phyloP scores from a whole-genome alignment of 2,329 filamentous ascomycete species.

The Cordyceps militaris region DNA sequence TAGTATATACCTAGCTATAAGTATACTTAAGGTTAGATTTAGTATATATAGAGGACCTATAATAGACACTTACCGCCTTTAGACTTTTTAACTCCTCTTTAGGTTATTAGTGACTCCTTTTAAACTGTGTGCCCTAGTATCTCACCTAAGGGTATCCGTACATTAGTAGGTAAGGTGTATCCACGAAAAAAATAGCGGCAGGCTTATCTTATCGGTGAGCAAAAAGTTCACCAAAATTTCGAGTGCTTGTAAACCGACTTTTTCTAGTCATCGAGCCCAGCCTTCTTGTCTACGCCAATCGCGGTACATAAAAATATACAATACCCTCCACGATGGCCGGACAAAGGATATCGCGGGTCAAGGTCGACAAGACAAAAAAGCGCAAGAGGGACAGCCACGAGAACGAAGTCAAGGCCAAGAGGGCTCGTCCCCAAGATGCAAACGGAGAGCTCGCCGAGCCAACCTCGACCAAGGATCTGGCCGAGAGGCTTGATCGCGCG shows the following conservation, averaged over 20 bases:
- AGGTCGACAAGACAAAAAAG: conserved; percentile 36
- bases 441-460: conserved; percentile 17
- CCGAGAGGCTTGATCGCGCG: conserved; percentile 23
- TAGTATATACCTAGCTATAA: too few species aligned
- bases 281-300: conserved; percentile 6
- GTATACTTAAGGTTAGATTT: too few species aligned
- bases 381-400: conserved; percentile 41
- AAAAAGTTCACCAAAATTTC: conserved; percentile 38
- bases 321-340: conserved; percentile 30
- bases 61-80: too few species aligned
- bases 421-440: conserved; percentile 28
- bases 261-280: conserved; percentile 9
- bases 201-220: conserved; percentile 34
- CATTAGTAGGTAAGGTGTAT: too few species aligned
- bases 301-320: neutral
- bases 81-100: too few species aligned
- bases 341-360: conserved; percentile 24
- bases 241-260: conserved; percentile 16
- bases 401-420: conserved; percentile 33
- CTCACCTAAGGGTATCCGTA: too few species aligned
- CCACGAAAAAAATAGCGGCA: neutral
- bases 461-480: conserved; percentile 18
- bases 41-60: too few species aligned
- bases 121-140: too few species aligned
- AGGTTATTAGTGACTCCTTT: too few species aligned